Base-by-base conservation (phyloP, 2,329 filamentous ascomycete genomes). In the Pyrenophora graminea region DNA sequence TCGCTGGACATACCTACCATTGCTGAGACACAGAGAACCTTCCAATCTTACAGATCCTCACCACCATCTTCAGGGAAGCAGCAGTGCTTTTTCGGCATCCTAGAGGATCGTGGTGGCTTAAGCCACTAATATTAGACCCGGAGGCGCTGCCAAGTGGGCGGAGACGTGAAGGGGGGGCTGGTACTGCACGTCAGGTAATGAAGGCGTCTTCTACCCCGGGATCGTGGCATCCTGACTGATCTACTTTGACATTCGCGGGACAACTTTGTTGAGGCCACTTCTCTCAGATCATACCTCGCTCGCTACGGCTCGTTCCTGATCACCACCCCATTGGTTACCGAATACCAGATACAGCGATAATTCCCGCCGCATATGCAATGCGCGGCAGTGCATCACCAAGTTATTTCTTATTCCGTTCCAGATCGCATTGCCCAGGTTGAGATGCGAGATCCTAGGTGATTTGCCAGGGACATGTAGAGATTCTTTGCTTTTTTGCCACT, bases 241-340 rank as follows among this genome's bases (percentile, higher is more conserved):
- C 9, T 30, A 13, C 48, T 37, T 40, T 40, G 38, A 17, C 34
- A 17, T 41, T 25, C 34, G 45, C 46, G 32, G 25, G 19, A 10
- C 36, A 39, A 23, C 39, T 38, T 40, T 19, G 40, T 37, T 39
- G 18, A 13, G 13, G 36, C 12, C 17, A 21, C 25, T 33, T 30
- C 12, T 18, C 19, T 9, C 42, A 38, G 13, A 51, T 42, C 58
- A 53, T 56, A 57, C 55, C 59, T 57, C 51, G 51, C 44, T 39
- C 49, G 27, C 45, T 21, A 48, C 48, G 45, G 44, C 42, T 37
- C 36, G 39, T 53, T 37, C 50, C 39, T 43, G 30, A 45, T 25
- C 23, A 39, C 17, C 36, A 18, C 34, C 30, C 43, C 17, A 48
- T 48, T 53, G 51, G 44, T 39, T 19, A 27, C 34, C 31, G 51